A percentile compares a stretch with the other conserved stretches of the same genome.
These are phyloP conservation scores for Evansstolkia leycettana DNA, from an alignment of 495 filamentous ascomycete genomes.

Conservation along the genomic window DNA sequence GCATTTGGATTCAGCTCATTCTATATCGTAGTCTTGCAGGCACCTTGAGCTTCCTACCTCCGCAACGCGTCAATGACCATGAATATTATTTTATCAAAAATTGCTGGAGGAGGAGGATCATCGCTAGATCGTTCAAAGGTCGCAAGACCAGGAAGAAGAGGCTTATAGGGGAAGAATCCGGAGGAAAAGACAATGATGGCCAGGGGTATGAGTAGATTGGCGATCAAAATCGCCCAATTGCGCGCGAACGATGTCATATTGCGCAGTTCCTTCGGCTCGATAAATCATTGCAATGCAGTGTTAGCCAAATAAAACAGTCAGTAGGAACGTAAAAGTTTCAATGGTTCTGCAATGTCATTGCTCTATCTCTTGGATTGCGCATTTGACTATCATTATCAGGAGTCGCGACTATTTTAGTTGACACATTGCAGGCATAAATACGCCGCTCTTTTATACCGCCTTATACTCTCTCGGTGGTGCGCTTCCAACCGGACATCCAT, in stretches of 20 bases:
- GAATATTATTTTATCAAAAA: constrained; percentile 85
- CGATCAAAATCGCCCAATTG: constrained; percentile 23
- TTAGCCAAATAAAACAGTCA: no score
- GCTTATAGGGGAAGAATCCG: constrained; percentile 97
- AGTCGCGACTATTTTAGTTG: no score
- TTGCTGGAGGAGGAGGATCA: constrained; percentile 30
- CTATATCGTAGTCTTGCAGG: background rate
- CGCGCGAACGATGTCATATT: constrained; percentile 12
- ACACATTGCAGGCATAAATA: no score
- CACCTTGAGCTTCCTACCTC: constrained; percentile 42
- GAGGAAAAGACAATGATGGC: constrained; percentile 74
- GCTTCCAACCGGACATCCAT: no score
- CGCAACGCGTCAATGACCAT: constrained; percentile 96
- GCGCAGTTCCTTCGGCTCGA: no score
- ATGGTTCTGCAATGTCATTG: no score
- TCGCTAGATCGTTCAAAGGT: constrained; percentile 39
- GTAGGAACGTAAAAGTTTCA: no score
- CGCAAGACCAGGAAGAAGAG: constrained; percentile 75
- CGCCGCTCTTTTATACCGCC: no score
- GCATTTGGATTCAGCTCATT: constrained; percentile 6
- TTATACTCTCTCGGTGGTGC: no score
- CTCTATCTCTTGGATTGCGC: no score
- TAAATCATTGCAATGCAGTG: no score
- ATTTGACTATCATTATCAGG: no score
- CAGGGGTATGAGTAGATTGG: constrained; percentile 66